Base-by-base conservation (phyloP, 2,329 filamentous ascomycete genomes). In the Talaromyces sp. region DNA sequence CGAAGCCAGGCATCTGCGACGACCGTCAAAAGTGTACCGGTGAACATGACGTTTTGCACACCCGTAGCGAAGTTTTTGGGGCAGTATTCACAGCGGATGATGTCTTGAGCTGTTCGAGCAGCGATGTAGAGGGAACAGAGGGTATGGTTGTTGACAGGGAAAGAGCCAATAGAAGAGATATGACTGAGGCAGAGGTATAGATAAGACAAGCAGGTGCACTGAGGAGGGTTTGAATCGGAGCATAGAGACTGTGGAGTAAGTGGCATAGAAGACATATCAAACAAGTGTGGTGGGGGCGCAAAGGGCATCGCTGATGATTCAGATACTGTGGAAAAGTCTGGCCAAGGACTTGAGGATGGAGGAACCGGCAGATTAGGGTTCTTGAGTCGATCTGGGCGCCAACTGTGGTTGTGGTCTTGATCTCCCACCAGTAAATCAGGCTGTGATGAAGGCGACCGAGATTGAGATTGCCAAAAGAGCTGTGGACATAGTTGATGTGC, bases 31-130 rank as follows among this genome's bases (percentile, higher is more conserved):
- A 78, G 63, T 10, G 75, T 77, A 11, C 71, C 72, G n/a, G 71
- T 69, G 44, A 78, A 69, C 73, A 77, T 77, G 40, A 78, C 69
- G 47, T 79, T 79, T 53, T 78, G 76, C 20, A 75, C 60, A 6
- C 70, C 70, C 1, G 74, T 72, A 30, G 72, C 68, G 51, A 77
- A 77, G 30, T 63, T 67, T 33, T 69, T 67, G 1, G 75, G 75
- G 52, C 76, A 79, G 16, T 68, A 58, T 39, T 65, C 59, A 55
- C 76, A 79, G 55, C 73, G 73, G 22, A 78, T 70, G 13, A 77
- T 74, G 17, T 67, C 59, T 27, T 66, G 67, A 13, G 74, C 74
- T 9, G 74, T 78, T 50, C 68, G 66, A 22, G 75, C 68, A 14
- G 72, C 73, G n/a, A 70, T 73, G 43, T 72, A 73, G 16, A 79